Conservation (phyloP, 495 filamentous ascomycete genomes). For the Aspergillus funiculosus region DNA sequence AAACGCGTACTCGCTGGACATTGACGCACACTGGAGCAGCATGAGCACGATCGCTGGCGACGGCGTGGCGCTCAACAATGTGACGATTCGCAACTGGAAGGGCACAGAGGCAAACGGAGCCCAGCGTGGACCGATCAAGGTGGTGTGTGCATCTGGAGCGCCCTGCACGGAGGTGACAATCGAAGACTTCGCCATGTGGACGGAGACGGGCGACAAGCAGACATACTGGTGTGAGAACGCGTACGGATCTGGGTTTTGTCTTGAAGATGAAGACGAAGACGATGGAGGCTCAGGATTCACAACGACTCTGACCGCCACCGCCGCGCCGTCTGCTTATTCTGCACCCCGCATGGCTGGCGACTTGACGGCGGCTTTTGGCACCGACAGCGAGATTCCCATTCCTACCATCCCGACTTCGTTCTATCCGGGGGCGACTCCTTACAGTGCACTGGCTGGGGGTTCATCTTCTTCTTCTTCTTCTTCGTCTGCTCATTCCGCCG, state of each 20-base stretch:
- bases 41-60: conserved; percentile 31
- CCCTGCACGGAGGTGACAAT: conserved; percentile 52
- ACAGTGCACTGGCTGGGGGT: conserved; percentile 20
- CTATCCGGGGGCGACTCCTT: conserved; percentile 45
- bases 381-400: conserved; percentile 42
- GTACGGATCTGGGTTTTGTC: conserved; percentile 46
- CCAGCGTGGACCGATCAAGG: conserved; percentile 45
- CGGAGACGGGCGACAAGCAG: conserved; percentile 42
- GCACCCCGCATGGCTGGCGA: conserved; percentile 47
- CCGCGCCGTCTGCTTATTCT: conserved; percentile 40
- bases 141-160: conserved; percentile 40
- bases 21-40: conserved; percentile 51
- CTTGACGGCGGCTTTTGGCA: conserved; percentile 38
- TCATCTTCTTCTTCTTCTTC: not conserved
- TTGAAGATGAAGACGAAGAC: conserved; percentile 25
- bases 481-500: not conserved
- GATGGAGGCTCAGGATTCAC: conserved; percentile 24
- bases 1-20: conserved; percentile 49
- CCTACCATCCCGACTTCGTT: conserved; percentile 51
- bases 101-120: conserved; percentile 49
- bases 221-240: conserved; percentile 45
- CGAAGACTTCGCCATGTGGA: conserved; percentile 56
- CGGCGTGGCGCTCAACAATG: conserved; percentile 47
- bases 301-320: conserved; percentile 30
- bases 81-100: conserved; percentile 53